These are phyloP conservation scores for Candida vartiovaarae DNA, from an alignment of 805 yeast genomes.

Conservation along the genomic window DNA sequence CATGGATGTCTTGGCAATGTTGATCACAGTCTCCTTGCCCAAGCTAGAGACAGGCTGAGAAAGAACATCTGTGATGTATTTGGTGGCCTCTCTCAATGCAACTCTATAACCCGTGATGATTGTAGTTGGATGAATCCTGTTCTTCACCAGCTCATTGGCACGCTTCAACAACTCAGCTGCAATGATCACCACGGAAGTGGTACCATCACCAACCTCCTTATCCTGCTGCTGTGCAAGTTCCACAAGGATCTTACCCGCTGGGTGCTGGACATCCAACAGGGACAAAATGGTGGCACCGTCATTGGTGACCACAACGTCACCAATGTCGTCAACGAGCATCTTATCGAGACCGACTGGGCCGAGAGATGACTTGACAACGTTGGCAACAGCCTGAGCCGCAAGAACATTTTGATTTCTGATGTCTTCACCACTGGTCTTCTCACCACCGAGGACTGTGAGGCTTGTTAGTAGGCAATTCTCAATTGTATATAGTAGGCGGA, in stretches of 20 bases:
- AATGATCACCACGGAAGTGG: conserved; percentile 94
- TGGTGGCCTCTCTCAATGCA: conserved; percentile 84
- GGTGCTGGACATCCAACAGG: conserved; percentile 93
- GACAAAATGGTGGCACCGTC: conserved; percentile 97
- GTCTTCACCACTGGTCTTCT: conserved; percentile 92
- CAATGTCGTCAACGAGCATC: conserved; percentile 98
- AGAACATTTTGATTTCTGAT: conserved; percentile 92
- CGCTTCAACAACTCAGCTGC: conserved; percentile 88
- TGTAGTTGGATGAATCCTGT: conserved; percentile 95
- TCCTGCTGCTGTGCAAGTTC: conserved; percentile 99
- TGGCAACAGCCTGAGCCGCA: conserved; percentile 98
- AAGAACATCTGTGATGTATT: conserved; percentile 75
- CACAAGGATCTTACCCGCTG: conserved; percentile 95
- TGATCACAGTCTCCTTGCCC: conserved; percentile 76
- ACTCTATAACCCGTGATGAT: conserved; percentile 94
- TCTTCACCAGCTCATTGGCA: conserved; percentile 89
- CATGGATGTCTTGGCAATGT: conserved; percentile 96
- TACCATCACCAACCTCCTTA: conserved; percentile 97
- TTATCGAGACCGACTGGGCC: conserved; percentile 99
- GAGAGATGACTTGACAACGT: conserved; percentile 87
- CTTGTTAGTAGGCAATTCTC: conserved; percentile 5
- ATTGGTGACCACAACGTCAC: conserved; percentile 97
- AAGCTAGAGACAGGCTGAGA: conserved; percentile 67
- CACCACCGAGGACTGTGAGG: conserved; percentile 74
- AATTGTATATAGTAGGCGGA: background rate